These are phyloP conservation scores for Camellia oleifera DNA, from an alignment of 179 eudicot species.

Conservation along the genomic window DNA sequence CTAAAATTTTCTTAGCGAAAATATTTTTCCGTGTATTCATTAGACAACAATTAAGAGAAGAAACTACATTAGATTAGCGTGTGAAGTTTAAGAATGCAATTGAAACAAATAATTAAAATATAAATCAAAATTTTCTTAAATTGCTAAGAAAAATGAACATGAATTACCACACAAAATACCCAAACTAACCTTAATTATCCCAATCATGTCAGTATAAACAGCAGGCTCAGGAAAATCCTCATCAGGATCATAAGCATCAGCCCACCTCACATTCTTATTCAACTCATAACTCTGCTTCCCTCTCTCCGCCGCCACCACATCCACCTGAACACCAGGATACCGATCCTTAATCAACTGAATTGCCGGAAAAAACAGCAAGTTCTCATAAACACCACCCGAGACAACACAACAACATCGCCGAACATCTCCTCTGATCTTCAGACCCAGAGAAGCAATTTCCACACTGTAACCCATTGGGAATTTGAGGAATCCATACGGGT, in stretches of 20 bases:
- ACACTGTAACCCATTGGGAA: slow-evolving; percentile 73
- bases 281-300: slow-evolving; percentile 84
- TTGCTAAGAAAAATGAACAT: neutral
- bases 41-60: too few species aligned
- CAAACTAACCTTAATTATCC: slow-evolving; percentile 67
- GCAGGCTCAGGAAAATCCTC: slow-evolving; percentile 73
- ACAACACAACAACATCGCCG: slow-evolving; percentile 80
- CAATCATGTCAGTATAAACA: slow-evolving; percentile 75
- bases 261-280: slow-evolving; percentile 94
- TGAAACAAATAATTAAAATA: neutral
- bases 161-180: neutral
- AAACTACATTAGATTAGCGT: too few species aligned
- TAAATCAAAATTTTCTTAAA: neutral
- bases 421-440: slow-evolving; percentile 83
- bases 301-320: slow-evolving; percentile 57
- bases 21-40: too few species aligned
- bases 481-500: slow-evolving; percentile 77
- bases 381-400: slow-evolving; percentile 91
- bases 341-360: slow-evolving; percentile 83
- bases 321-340: slow-evolving; percentile 88
- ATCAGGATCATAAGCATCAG: slow-evolving; percentile 67
- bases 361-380: slow-evolving; percentile 75
- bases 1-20: too few species aligned
- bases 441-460: slow-evolving; percentile 73
- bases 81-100: too few species aligned